Evolutionary conservation across 225 moss, liverwort and hornwort genomes (phyloP), one percentile per base, ranked within the genome.

Genomic region (Straminergon stramineum): DNA sequence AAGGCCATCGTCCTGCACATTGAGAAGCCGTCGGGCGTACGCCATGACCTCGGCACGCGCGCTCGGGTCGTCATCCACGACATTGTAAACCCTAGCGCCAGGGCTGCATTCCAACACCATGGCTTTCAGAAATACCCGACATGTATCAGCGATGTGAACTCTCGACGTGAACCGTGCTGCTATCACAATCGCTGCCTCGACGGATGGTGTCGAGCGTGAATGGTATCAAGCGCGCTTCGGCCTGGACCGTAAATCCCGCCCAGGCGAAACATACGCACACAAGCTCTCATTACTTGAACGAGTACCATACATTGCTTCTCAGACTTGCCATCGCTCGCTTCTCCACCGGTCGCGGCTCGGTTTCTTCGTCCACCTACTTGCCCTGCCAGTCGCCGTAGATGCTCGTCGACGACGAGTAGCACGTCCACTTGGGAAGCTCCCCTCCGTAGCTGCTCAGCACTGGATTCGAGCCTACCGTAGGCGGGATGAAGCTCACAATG

Each of bases 371-470:
- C 75, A 97, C 96, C 95, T 94, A 96, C 27, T 88, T 85, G 61
- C 96, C 98, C 55, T 93, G 92, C 96, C 95, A 96, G 86, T 96
- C 96, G 37, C 96, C 96, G 82, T 96, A 97, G 53, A 96, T 93
- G 69, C 96, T 92, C 57, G 98, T 95, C 22, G 98, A 96, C 10
- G 96, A 98, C 26, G 97, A 77, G 79, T 96, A 96, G 34, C 96
- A 96, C 66, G 93, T 90, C 97, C 97, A 98, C 75, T 88, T 68
- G 48, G 94, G 82, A 30, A 97, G 71, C 63, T 91, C 90, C 45
- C 86, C 65, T 17, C 63, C 37, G 52, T 92, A 94, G 64, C 48
- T 92, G 68, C 83, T 91, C 52, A 94, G 92, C 86, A 95, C 96
- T 73, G 94, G 96, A 92, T 98, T 91, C 69, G 91, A 92, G 90